Evolutionary conservation across 768 basidiomycete species (phyloP).

Genomic region (Lactarius quietus): DNA sequence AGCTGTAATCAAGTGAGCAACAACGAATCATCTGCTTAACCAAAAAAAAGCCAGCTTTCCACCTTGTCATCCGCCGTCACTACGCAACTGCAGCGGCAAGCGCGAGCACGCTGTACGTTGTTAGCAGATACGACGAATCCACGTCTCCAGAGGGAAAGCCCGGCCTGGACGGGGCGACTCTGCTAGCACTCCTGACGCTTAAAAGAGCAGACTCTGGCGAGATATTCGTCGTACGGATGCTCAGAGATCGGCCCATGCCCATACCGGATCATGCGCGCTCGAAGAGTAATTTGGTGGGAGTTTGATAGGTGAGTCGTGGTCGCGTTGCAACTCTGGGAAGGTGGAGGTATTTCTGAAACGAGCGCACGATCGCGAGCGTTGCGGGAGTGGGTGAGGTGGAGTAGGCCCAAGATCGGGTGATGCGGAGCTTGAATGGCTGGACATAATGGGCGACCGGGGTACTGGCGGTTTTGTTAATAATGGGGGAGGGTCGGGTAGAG

Average conservation of each 20-base stretch:
- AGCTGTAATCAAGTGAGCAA: background rate
- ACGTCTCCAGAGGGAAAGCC: background rate
- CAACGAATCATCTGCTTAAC: too few relatives aligned
- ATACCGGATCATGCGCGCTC: background rate
- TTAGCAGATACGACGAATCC: too few relatives aligned
- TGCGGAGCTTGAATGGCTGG: too few relatives aligned
- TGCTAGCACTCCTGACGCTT: background rate
- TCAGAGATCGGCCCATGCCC: background rate
- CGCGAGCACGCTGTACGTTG: too few relatives aligned
- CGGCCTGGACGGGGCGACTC: background rate
- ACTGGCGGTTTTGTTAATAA: background rate
- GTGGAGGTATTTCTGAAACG: background rate
- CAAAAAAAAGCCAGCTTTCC: background rate
- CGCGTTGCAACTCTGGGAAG: background rate
- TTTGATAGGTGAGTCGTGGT: constrained; percentile 2
- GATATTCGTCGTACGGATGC: constrained; percentile 8
- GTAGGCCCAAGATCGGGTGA: too few relatives aligned
- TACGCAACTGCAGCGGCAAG: background rate
- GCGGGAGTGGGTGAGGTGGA: background rate
- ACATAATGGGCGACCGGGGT: background rate
- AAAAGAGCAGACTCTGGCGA: background rate
- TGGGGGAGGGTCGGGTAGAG: constrained; percentile 6
- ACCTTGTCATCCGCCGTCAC: background rate
- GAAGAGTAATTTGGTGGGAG: constrained; percentile 17
- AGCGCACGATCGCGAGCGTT: background rate